phyloP scores from a whole-genome alignment of 225 moss, liverwort and hornwort species.

The Sphagnum contortum region DNA sequence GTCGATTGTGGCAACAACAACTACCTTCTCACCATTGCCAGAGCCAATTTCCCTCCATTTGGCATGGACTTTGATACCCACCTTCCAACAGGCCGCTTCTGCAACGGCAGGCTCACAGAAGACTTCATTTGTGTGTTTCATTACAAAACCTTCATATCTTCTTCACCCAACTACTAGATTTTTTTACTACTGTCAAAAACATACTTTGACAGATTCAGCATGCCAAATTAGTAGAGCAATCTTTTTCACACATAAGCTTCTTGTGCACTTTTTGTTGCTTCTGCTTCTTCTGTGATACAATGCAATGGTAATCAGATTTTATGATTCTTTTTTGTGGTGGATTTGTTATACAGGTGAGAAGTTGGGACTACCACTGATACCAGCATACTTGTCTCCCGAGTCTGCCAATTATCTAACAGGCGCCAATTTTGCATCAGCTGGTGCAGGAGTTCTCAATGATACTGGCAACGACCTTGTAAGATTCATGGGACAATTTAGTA shows the following conservation, averaged over 20 bases:
- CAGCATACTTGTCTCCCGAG: slow-evolving; percentile 24
- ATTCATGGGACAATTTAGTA: not conserved
- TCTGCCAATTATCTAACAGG: slow-evolving; percentile 14
- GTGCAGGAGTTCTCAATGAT: slow-evolving; percentile 32
- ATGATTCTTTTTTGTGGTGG: not conserved
- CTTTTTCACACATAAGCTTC: no score
- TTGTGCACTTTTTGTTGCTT: no score
- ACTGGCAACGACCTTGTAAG: slow-evolving; percentile 31
- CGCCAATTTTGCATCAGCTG: slow-evolving; percentile 36
- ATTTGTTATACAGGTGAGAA: slow-evolving; percentile 18
- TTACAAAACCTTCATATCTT: not conserved
- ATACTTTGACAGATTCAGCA: not conserved
- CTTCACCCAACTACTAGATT: not conserved
- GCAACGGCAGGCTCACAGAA: slow-evolving; percentile 25
- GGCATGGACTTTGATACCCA: slow-evolving; percentile 26
- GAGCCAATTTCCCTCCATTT: slow-evolving; percentile 30
- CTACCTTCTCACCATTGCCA: slow-evolving; percentile 15
- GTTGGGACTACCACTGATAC: slow-evolving; percentile 21
- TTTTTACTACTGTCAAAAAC: not conserved
- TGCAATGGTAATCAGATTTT: not conserved
- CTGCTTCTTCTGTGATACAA: no score
- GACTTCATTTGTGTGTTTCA: slow-evolving; percentile 21
- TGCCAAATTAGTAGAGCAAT: no score
- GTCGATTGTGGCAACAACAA: slow-evolving; percentile 33
- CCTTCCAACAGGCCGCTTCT: slow-evolving; percentile 30